phyloP scores from a whole-genome alignment of 208 protist genomes.

The Blechomonas ayalai region DNA sequence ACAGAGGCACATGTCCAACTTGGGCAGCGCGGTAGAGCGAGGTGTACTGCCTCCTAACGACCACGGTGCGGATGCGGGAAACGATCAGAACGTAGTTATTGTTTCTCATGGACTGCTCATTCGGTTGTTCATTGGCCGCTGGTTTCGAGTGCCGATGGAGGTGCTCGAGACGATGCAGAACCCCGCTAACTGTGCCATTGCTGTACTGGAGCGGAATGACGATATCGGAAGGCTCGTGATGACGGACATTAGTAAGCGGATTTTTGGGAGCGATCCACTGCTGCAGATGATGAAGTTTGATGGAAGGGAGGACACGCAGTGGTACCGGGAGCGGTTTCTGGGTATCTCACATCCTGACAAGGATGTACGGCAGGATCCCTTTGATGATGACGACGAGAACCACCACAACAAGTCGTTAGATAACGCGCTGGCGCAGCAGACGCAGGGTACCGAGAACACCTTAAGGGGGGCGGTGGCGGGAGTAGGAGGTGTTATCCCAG shows the following conservation, averaged over 20 bases:
- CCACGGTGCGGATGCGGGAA: conserved; percentile 9
- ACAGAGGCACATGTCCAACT: conserved; percentile 1
- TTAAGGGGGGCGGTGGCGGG: too few species aligned
- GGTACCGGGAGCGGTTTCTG: conserved; percentile 58
- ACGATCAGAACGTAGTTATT: conserved; percentile 83
- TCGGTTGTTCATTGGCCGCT: conserved; percentile 77
- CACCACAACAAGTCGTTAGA: too few species aligned
- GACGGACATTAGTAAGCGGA: conserved; percentile 70
- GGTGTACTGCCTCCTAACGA: conserved; percentile 18
- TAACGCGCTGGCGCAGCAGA: too few species aligned
- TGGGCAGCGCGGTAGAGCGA: conserved; percentile 7
- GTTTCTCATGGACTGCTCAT: conserved; percentile 84
- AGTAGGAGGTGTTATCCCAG: too few species aligned
- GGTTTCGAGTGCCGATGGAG: conserved; percentile 79
- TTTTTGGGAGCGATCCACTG: conserved; percentile 79
- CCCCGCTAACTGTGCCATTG: conserved; percentile 84
- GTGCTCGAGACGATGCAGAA: conserved; percentile 86
- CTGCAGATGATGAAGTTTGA: conserved; percentile 83
- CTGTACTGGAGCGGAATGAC: conserved; percentile 68
- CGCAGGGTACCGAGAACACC: too few species aligned
- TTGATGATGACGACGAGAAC: conserved; percentile 51
- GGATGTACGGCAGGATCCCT: conserved; percentile 1
- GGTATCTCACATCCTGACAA: conserved; percentile 30
- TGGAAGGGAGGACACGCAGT: conserved; percentile 46
- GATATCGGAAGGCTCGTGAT: conserved; percentile 54